Percentiles rank a stretch among this genome's conserved stretches.
Conservation (phyloP, 495 filamentous ascomycete species). For the Elasticomyces elasticus region DNA sequence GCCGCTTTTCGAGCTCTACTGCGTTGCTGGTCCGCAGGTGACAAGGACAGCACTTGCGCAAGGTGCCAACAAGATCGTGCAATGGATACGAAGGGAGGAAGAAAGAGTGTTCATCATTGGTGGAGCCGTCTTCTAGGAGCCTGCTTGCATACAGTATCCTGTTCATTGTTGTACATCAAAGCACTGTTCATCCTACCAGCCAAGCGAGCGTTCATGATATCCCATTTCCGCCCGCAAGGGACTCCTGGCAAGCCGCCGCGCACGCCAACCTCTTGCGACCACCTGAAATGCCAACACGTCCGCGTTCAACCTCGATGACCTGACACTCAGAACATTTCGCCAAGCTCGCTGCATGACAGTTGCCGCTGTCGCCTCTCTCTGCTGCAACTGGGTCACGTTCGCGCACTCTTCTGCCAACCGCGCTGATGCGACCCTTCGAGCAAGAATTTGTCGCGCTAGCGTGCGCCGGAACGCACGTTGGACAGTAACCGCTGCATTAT, state of each 20-base stretch:
- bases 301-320: constrained; percentile 20
- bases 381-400: constrained; percentile 25
- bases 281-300: constrained; percentile 32
- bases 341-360: constrained; percentile 34
- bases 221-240: not conserved
- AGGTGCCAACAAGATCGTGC: constrained; percentile 73
- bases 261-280: constrained; percentile 31
- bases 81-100: constrained; percentile 85
- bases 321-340: constrained; percentile 27
- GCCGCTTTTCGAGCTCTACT: constrained; percentile 85
- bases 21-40: constrained; percentile 70
- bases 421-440: constrained; percentile 21
- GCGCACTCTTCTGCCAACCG: constrained; percentile 30
- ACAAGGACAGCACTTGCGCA: constrained; percentile 71
- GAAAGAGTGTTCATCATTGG: constrained; percentile 92
- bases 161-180: not conserved
- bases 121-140: constrained; percentile 54
- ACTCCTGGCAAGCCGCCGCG: constrained; percentile 12
- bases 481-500: constrained; percentile 46
- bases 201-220: not conserved
- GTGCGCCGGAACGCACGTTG: constrained; percentile 34
- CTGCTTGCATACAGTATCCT: too few relatives aligned
- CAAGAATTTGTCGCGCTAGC: constrained; percentile 8
- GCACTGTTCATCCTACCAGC: not conserved
- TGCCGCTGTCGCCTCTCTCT: constrained; percentile 26